phyloP scores from a whole-genome alignment of 2,329 filamentous ascomycete genomes.

The Aspergillus viridinutans region DNA sequence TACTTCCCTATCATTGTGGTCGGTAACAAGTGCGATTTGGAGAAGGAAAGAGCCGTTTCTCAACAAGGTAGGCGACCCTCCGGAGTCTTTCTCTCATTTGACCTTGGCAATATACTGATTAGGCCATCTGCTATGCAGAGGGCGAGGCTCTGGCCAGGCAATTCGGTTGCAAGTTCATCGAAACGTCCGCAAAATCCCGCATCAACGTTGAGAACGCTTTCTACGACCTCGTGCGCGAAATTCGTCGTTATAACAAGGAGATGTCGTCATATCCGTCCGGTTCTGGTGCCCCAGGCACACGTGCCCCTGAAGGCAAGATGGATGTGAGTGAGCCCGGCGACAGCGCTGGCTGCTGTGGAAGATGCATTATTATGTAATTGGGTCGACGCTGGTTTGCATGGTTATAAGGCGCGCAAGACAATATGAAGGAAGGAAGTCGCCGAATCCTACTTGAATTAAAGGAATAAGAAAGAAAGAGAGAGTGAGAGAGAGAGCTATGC shows the following conservation, averaged over 20 bases:
- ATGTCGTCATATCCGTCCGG: constrained; percentile 82
- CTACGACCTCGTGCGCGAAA: constrained; percentile 97
- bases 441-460: constrained; percentile 5
- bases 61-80: constrained; percentile 69
- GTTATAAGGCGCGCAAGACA: constrained; percentile 16
- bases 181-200: constrained; percentile 96
- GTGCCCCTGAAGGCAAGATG: constrained; percentile 63
- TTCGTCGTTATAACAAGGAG: constrained; percentile 96
- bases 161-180: constrained; percentile 97
- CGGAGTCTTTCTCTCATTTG: constrained; percentile 11
- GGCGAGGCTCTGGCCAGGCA: constrained; percentile 78
- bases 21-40: constrained; percentile 98
- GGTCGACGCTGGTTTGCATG: constrained; percentile 9
- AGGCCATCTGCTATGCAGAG: constrained; percentile 54
- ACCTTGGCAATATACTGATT: background rate
- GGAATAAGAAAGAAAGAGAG: constrained; percentile 13
- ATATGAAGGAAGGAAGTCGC: constrained; percentile 17
- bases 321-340: constrained; percentile 61
- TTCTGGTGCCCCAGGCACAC: constrained; percentile 59
- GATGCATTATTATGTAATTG: constrained; percentile 73
- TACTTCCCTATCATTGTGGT: constrained; percentile 99
- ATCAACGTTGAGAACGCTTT: constrained; percentile 99
- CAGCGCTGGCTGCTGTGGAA: constrained; percentile 69
- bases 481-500: constrained; percentile 9
- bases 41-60: constrained; percentile 84